Percentiles rank a stretch among this genome's conserved stretches.
phyloP scores from a whole-genome alignment of 805 yeast species.

The Pichia pseudocactophila region DNA sequence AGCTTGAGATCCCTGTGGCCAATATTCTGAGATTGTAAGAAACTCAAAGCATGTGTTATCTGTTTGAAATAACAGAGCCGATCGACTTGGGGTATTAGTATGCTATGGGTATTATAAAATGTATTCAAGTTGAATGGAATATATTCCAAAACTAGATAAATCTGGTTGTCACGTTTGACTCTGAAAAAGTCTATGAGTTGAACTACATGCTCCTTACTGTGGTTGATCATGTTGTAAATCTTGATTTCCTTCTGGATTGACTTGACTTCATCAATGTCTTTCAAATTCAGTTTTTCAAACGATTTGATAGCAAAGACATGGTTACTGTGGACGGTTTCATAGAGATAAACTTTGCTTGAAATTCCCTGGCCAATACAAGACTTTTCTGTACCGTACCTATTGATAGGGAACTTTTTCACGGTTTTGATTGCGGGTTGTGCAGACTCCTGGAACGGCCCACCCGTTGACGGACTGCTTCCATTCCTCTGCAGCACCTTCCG shows the following conservation, averaged over 20 bases:
- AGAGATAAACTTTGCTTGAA: constrained; percentile 6
- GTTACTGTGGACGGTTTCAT: not conserved
- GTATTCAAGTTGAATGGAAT: constrained; percentile 26
- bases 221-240: constrained; percentile 20
- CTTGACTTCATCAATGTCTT: constrained; percentile 29
- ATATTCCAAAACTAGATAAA: constrained; percentile 25
- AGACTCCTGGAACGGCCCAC: too few relatives aligned
- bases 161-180: constrained; percentile 17
- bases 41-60: constrained; percentile 29
- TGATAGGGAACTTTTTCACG: not conserved
- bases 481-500: too few relatives aligned
- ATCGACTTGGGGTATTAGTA: constrained; percentile 9
- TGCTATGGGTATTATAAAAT: not conserved
- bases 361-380: constrained; percentile 4
- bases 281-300: constrained; percentile 32
- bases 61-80: constrained; percentile 34
- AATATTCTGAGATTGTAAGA: constrained; percentile 29
- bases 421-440: too few relatives aligned
- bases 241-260: constrained; percentile 33
- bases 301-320: constrained; percentile 35
- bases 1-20: constrained; percentile 46
- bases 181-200: constrained; percentile 26
- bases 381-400: constrained; percentile 3
- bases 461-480: too few relatives aligned
- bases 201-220: constrained; percentile 29